A percentile compares a stretch with the other conserved stretches of the same genome.
Conservation (phyloP, 345 rosid genomes). For the Balakata baccata region DNA sequence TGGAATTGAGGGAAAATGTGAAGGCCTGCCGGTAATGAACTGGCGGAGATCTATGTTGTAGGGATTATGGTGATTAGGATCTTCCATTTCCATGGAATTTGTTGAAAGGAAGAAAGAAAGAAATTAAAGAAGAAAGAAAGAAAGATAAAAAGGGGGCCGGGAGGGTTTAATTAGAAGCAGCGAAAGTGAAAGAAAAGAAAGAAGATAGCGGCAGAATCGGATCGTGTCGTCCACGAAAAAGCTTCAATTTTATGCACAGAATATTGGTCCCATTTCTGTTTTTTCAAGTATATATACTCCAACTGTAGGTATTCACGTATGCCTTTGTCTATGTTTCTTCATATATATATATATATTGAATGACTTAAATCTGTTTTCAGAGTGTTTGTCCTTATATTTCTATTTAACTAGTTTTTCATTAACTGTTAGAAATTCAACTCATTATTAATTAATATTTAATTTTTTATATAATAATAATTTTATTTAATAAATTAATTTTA, state of each 20-base stretch:
- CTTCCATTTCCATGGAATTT: conserved; percentile 53
- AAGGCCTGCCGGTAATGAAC: conserved; percentile 18
- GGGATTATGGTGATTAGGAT: conserved; percentile 34
- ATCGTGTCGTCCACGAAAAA: conserved; percentile 91
- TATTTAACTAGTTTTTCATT: no score
- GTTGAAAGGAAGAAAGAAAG: not conserved
- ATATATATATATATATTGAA: not conserved
- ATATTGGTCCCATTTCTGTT: conserved; percentile 61
- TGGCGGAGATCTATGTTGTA: conserved; percentile 24
- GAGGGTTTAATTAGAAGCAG: not conserved
- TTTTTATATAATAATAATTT: no score
- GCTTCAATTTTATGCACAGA: conserved; percentile 72
- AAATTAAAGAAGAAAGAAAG: not conserved
- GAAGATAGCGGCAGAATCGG: conserved; percentile 62
- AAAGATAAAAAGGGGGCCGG: not conserved
- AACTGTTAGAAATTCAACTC: no score
- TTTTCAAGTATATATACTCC: not conserved
- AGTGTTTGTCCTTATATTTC: no score
- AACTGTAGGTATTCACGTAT: not conserved
- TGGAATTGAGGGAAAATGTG: conserved; percentile 19
- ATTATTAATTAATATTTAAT: no score
- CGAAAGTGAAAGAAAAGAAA: conserved; percentile 20
- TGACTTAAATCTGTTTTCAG: no score
- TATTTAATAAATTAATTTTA: no score
- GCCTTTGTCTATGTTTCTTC: not conserved